phyloP scores from a whole-genome alignment of 441 rosid species.

The Gossypium schwendimanii region DNA sequence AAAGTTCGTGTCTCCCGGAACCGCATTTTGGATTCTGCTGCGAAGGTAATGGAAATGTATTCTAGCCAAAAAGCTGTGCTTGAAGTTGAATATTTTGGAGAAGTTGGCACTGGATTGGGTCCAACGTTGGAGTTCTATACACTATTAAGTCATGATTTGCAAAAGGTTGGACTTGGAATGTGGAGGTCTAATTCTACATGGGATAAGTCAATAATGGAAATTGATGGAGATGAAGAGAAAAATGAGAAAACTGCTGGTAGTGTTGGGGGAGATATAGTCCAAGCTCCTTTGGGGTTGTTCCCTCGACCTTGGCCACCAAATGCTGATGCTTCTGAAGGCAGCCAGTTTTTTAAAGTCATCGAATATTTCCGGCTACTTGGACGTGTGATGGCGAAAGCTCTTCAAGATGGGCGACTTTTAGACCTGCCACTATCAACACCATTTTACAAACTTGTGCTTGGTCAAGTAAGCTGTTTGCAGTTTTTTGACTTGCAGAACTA shows the following conservation, averaged over 20 bases:
- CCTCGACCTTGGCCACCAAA: constrained; percentile 91
- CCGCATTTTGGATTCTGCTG: constrained; percentile 98
- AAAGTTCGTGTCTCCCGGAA: constrained; percentile 98
- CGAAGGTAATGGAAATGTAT: constrained; percentile 99
- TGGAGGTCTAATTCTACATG: constrained; percentile 74
- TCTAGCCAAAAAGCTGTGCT: constrained; percentile 98
- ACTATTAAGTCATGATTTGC: constrained; percentile 90
- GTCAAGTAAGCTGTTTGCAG: constrained; percentile 54
- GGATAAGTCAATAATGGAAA: constrained; percentile 46
- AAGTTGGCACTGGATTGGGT: constrained; percentile 99
- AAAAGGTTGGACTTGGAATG: constrained; percentile 81
- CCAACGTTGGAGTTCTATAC: constrained; percentile 99
- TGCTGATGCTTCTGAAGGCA: constrained; percentile 66
- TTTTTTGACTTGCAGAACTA: neutral
- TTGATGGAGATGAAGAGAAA: constrained; percentile 47
- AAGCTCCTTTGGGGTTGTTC: constrained; percentile 85
- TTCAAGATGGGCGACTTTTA: constrained; percentile 97
- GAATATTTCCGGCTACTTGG: constrained; percentile 94
- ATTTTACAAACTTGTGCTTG: constrained; percentile 83
- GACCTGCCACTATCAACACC: constrained; percentile 82
- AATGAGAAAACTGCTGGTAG: constrained; percentile 32
- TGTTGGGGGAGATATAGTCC: constrained; percentile 43
- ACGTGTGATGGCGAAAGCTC: constrained; percentile 98
- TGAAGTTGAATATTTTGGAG: constrained; percentile 99
- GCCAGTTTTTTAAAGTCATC: constrained; percentile 57